A percentile compares a stretch with the other conserved stretches of the same genome.
Evolutionary conservation across 345 rosid species (phyloP).

Genomic region (Eucalyptus brandiana): DNA sequence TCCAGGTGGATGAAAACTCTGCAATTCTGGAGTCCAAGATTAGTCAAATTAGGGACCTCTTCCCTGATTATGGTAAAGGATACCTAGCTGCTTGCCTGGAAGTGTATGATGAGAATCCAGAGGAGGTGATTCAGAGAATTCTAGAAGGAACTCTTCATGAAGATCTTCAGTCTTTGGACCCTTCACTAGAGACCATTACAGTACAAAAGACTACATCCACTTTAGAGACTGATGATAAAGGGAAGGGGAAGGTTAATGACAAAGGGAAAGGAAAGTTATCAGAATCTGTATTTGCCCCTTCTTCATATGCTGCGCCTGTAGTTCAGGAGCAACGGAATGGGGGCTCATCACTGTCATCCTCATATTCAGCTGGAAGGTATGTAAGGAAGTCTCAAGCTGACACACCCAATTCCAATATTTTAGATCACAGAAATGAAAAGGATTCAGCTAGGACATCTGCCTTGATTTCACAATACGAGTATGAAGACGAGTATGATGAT

Average conservation of each 20-base stretch:
- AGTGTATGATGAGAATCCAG: conserved; percentile 82
- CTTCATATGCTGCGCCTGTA: not conserved
- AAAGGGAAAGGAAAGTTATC: conserved; percentile 76
- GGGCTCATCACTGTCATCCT: conserved; percentile 33
- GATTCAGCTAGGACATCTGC: conserved; percentile 42
- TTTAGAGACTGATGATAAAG: not conserved
- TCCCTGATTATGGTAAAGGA: conserved; percentile 83
- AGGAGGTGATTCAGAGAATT: conserved; percentile 91
- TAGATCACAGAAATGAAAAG: conserved; percentile 34
- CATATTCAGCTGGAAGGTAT: conserved; percentile 59
- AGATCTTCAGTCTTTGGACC: conserved; percentile 57
- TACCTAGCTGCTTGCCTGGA: conserved; percentile 81
- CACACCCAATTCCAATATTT: conserved; percentile 22
- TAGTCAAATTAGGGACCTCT: conserved; percentile 85
- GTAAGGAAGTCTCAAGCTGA: conserved; percentile 61
- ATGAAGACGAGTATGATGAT: conserved; percentile 95
- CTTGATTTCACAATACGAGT: conserved; percentile 63
- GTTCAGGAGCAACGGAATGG: conserved; percentile 8
- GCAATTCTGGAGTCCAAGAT: conserved; percentile 74
- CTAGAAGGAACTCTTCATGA: conserved; percentile 86
- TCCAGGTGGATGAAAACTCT: conserved; percentile 51
- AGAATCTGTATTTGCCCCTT: conserved; percentile 8
- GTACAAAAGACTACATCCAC: conserved; percentile 31
- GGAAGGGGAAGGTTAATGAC: conserved; percentile 8
- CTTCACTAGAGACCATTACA: conserved; percentile 51